Evolutionary conservation across 2,329 filamentous ascomycete genomes (phyloP).

Genomic region (Colletotrichum sp.): DNA sequence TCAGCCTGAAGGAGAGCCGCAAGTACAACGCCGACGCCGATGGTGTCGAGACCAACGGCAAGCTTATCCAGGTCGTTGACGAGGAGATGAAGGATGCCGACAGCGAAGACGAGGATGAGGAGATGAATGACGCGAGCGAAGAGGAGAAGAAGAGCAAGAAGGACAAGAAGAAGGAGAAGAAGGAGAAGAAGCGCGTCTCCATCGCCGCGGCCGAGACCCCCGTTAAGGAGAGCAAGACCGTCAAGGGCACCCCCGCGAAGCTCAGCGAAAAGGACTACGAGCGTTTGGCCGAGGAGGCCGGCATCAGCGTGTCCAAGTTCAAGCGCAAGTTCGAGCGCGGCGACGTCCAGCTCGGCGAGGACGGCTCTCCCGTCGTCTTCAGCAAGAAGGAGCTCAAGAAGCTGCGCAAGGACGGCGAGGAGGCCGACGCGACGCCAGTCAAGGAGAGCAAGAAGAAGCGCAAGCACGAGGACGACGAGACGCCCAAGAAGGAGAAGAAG

Average conservation of each 20-base stretch:
- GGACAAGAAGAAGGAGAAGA: constrained; percentile 42
- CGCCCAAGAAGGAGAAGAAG: constrained; percentile 67
- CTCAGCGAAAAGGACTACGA: constrained; percentile 62
- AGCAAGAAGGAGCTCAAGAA: constrained; percentile 83
- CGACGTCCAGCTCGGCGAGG: constrained; percentile 69
- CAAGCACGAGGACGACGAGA: constrained; percentile 71
- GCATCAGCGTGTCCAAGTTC: constrained; percentile 77
- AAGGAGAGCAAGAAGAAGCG: constrained; percentile 71
- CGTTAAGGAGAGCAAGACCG: constrained; percentile 32
- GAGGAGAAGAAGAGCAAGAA: constrained; percentile 41
- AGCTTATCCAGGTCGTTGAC: constrained; percentile 53
- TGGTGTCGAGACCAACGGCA: constrained; percentile 63
- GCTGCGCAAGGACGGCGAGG: constrained; percentile 66
- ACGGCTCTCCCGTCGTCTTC: constrained; percentile 69
- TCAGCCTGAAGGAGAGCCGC: constrained; percentile 88
- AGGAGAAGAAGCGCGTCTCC: constrained; percentile 30
- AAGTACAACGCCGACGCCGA: constrained; percentile 97
- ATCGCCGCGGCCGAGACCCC: constrained; percentile 32
- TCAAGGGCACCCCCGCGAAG: constrained; percentile 32
- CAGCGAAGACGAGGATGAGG: constrained; percentile 43
- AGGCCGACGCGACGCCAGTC: constrained; percentile 44
- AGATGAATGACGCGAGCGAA: constrained; percentile 41
- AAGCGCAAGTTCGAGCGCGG: constrained; percentile 79
- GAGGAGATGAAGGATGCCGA: constrained; percentile 39
- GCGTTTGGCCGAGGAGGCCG: constrained; percentile 67